A percentile compares a stretch with the other conserved stretches of the same genome.
phyloP scores from a whole-genome alignment of 2,329 filamentous ascomycete genomes.

The Pyricularia sp. region DNA sequence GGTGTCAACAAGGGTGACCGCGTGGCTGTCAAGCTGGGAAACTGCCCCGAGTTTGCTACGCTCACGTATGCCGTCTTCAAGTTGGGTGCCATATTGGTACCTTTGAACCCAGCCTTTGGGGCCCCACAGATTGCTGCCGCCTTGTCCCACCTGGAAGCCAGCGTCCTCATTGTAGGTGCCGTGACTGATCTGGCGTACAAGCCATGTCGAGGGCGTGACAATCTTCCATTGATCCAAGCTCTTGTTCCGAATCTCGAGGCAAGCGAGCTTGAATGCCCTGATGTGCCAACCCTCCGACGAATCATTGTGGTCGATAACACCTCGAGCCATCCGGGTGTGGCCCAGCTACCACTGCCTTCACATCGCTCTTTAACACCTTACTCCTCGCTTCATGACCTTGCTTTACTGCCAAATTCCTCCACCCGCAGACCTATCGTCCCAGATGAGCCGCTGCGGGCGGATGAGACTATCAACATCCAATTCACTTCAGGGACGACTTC shows the following conservation, averaged over 20 bases:
- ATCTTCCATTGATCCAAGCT: constrained; percentile 30
- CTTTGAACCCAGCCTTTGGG: constrained; percentile 84
- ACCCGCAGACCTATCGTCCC: constrained; percentile 24
- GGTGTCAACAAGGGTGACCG: constrained; percentile 73
- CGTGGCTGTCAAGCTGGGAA: constrained; percentile 77
- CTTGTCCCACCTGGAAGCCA: constrained; percentile 58
- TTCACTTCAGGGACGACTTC: constrained; percentile 96
- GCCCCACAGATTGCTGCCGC: constrained; percentile 64
- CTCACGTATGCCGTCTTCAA: constrained; percentile 88
- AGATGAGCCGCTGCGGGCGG: constrained; percentile 33
- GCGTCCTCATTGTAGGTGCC: constrained; percentile 69
- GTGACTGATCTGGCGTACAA: constrained; percentile 72
- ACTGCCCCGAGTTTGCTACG: constrained; percentile 69
- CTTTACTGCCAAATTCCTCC: constrained; percentile 8
- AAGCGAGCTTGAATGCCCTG: constrained; percentile 23
- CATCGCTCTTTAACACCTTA: constrained; percentile 32
- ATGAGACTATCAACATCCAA: constrained; percentile 84
- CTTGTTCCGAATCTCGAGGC: constrained; percentile 29
- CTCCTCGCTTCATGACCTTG: constrained; percentile 22
- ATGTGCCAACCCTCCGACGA: constrained; percentile 54
- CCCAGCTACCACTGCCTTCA: constrained; percentile 27
- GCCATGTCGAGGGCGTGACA: constrained; percentile 39
- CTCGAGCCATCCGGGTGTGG: constrained; percentile 25
- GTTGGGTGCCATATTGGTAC: constrained; percentile 86
- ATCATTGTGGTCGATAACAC: constrained; percentile 76